Base-by-base conservation (phyloP, 805 yeast species). In the Ogataea corticis region DNA sequence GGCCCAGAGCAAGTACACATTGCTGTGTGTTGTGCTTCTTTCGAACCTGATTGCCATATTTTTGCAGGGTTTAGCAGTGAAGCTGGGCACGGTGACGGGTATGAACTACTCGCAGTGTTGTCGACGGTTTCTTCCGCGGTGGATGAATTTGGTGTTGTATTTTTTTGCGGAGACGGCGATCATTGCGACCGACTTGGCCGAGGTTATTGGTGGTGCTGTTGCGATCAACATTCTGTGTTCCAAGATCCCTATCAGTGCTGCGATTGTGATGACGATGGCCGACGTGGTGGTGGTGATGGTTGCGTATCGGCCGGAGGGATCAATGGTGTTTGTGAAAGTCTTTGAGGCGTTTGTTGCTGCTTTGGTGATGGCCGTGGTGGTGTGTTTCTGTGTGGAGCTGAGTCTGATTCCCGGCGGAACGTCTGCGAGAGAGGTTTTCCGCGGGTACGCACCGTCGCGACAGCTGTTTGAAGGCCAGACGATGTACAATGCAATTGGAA, bases 181-280 rank as follows among this genome's bases (percentile, higher is more conserved):
- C 34, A 67, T 75, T 14, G 77, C 80, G 7, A 75, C 80, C 4
- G 80, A 75, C 58, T 63, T 74, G n/a, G 79, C 80, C 9, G 80
- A 75, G 54, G 80, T 75, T 30, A 73, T 75, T 44, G 80, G 80
- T 44, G 66, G 75, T n/a, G 78, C 79, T 12, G 67, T 74, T 45
- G 79, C 80, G 0, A 61, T 75, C 50, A 75, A 75, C 51, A 72
- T 75, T 33, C 62, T 75, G 46, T 41, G 73, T 37, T n/a, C 25
- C 7, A 65, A 63, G 41, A 59, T 74, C 12, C 79, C 80, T 1
- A 56, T 74, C 29, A 73, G 76, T n/a, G 80, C 77, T 1, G 80
- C 79, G 34, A 75, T 73, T 18, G 68, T 55, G 6, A 57, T 75
- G 38, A 73, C 80, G 17, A 63, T 73, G 12, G 67, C 62, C 3